phyloP scores from a whole-genome alignment of 2,329 filamentous ascomycete genomes.

The Mycocentrospora acerina region DNA sequence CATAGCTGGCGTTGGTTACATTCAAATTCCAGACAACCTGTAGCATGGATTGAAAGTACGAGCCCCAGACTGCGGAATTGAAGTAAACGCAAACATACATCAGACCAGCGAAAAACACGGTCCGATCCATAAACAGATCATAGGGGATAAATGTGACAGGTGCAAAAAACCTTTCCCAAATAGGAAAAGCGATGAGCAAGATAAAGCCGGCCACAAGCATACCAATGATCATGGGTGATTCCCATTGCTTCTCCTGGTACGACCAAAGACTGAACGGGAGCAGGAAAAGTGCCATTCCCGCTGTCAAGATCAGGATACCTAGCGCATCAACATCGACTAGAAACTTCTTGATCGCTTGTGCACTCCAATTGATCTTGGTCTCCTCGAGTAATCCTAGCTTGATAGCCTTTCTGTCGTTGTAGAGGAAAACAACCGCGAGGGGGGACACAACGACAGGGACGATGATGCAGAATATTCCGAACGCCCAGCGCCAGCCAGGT shows the following conservation, averaged over 20 bases:
- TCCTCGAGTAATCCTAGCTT: constrained; percentile 53
- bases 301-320: constrained; percentile 61
- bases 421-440: constrained; percentile 57
- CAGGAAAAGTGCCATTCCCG: constrained; percentile 64
- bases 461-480: constrained; percentile 65
- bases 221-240: constrained; percentile 36
- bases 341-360: constrained; percentile 55
- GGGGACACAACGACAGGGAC: constrained; percentile 63
- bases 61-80: constrained; percentile 34
- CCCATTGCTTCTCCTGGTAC: constrained; percentile 33
- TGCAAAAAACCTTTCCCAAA: constrained; percentile 42
- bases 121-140: constrained; percentile 49
- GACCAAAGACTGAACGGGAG: constrained; percentile 63
- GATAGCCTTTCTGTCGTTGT: constrained; percentile 61
- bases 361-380: constrained; percentile 42
- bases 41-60: constrained; percentile 42
- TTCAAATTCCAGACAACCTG: constrained; percentile 39
- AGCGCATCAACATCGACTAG: constrained; percentile 61
- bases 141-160: constrained; percentile 45
- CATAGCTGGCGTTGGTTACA: constrained; percentile 34
- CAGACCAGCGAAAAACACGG: constrained; percentile 53
- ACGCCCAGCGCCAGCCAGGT: constrained; percentile 66
- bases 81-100: constrained; percentile 41
- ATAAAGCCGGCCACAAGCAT: constrained; percentile 40
- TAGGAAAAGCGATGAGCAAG: constrained; percentile 35